Percentiles rank a stretch among this genome's conserved stretches.
Evolutionary conservation across 441 rosid genomes (phyloP).

Genomic region (Heliophila coronopifolia): DNA sequence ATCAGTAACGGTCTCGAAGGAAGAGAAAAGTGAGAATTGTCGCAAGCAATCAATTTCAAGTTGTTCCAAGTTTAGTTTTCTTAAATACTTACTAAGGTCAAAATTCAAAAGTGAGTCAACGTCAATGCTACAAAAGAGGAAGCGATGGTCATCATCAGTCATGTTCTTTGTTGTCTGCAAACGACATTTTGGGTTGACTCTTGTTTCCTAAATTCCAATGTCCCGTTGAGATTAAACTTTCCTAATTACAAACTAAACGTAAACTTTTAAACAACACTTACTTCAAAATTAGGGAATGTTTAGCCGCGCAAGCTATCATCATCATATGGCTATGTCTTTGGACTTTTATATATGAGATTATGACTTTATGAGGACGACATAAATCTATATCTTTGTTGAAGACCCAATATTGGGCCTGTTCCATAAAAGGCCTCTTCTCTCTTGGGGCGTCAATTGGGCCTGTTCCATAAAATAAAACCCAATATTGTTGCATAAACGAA

Average conservation of each 20-base stretch:
- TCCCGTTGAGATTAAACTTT: slow-evolving; percentile 6
- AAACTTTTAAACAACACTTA: neutral
- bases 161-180: slow-evolving; percentile 9
- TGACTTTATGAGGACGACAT: neutral
- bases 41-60: slow-evolving; percentile 22
- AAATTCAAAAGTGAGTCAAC: slow-evolving; percentile 27
- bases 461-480: too few species aligned
- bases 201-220: slow-evolving; percentile 12
- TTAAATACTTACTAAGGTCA: slow-evolving; percentile 5
- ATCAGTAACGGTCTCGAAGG: too few species aligned
- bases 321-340: too few species aligned
- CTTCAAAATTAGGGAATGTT: neutral
- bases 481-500: too few species aligned
- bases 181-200: slow-evolving; percentile 23
- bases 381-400: too few species aligned
- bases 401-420: too few species aligned
- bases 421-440: too few species aligned
- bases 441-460: too few species aligned
- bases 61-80: slow-evolving; percentile 5
- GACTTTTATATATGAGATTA: slow-evolving; percentile 14
- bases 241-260: slow-evolving; percentile 6
- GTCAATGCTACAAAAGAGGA: slow-evolving; percentile 32
- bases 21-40: slow-evolving; percentile 16
- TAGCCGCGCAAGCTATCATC: too few species aligned
- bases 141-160: slow-evolving; percentile 20